Conservation (phyloP, 2,329 filamentous ascomycete genomes). For the Thermoascus crustaceus region DNA sequence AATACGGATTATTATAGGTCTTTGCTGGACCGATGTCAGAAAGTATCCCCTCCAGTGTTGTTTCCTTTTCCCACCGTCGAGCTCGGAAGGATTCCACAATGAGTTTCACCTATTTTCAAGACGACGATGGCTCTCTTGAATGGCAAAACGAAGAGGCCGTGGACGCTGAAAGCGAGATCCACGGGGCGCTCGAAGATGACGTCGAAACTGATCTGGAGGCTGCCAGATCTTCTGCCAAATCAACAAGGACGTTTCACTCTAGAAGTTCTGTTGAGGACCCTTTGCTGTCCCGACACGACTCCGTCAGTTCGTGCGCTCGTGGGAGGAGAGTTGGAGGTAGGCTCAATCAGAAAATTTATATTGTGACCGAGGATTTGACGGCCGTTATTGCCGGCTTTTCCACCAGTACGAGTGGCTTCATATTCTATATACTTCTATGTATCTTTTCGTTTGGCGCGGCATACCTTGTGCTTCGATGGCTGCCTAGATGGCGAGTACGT, state of each 20-base stretch:
- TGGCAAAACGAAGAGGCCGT: conserved; percentile 44
- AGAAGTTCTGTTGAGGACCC: conserved; percentile 45
- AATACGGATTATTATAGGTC: conserved; percentile 41
- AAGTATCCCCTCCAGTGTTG: conserved; percentile 87
- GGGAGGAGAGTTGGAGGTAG: conserved; percentile 53
- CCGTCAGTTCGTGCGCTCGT: conserved; percentile 60
- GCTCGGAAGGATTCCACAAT: conserved; percentile 72
- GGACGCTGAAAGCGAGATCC: conserved; percentile 36
- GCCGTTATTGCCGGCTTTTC: conserved; percentile 88
- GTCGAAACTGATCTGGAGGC: conserved; percentile 32
- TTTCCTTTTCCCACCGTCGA: conserved; percentile 82
- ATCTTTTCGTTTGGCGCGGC: conserved; percentile 64
- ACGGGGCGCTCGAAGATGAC: conserved; percentile 33
- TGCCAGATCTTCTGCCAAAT: conserved; percentile 21
- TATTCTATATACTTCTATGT: conserved; percentile 63
- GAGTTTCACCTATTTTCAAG: conserved; percentile 80
- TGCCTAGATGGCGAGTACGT: conserved; percentile 76
- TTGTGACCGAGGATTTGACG: conserved; percentile 86
- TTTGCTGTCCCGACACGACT: conserved; percentile 64
- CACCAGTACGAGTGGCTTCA: conserved; percentile 63
- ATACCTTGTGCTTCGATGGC: conserved; percentile 80
- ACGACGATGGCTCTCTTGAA: conserved; percentile 55
- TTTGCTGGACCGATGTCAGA: conserved; percentile 92
- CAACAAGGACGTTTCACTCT: conserved; percentile 29
- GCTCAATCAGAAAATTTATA: conserved; percentile 82